A percentile compares a stretch with the other conserved stretches of the same genome.
Conservation (phyloP, 1,139 yeast genomes). For the Protomyces pachydermus region DNA sequence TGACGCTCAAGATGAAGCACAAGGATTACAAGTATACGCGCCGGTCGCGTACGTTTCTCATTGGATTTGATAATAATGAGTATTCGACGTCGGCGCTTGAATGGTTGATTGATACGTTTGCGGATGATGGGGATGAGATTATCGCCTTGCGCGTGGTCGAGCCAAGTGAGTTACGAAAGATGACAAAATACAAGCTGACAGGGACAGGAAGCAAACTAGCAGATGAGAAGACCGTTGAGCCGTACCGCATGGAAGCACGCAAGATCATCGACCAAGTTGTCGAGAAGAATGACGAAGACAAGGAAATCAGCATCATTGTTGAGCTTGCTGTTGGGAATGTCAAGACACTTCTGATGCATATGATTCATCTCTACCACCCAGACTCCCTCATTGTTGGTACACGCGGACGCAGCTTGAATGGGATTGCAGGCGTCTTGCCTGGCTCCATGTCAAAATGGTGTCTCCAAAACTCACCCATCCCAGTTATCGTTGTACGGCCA, state of each 20-base stretch:
- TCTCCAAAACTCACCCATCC: conserved; percentile 61
- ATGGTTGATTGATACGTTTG: conserved; percentile 63
- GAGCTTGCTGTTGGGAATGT: conserved; percentile 63
- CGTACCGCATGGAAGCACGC: conserved; percentile 43
- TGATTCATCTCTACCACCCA: conserved; percentile 58
- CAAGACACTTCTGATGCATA: conserved; percentile 50
- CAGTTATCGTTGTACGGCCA: conserved; percentile 64
- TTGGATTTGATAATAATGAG: conserved; percentile 56
- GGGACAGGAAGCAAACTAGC: conserved; percentile 30
- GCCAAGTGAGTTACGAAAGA: conserved; percentile 32
- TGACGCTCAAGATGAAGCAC: conserved; percentile 55
- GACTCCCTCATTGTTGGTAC: conserved; percentile 64
- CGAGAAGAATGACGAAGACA: conserved; percentile 46
- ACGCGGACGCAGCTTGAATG: conserved; percentile 44
- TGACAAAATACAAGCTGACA: not conserved
- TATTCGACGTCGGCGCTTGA: conserved; percentile 57
- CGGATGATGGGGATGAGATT: conserved; percentile 37
- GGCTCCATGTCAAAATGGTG: conserved; percentile 54
- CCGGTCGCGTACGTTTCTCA: conserved; percentile 56
- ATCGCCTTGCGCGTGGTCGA: conserved; percentile 42
- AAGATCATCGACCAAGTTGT: conserved; percentile 46
- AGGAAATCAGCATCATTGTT: conserved; percentile 49
- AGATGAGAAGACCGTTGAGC: conserved; percentile 34
- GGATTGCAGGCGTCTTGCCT: conserved; percentile 48
- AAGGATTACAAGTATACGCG: conserved; percentile 52